A percentile compares a stretch with the other conserved stretches of the same genome.
Conservation (phyloP, 148 eudicot genomes). For the Camellia sinensis region DNA sequence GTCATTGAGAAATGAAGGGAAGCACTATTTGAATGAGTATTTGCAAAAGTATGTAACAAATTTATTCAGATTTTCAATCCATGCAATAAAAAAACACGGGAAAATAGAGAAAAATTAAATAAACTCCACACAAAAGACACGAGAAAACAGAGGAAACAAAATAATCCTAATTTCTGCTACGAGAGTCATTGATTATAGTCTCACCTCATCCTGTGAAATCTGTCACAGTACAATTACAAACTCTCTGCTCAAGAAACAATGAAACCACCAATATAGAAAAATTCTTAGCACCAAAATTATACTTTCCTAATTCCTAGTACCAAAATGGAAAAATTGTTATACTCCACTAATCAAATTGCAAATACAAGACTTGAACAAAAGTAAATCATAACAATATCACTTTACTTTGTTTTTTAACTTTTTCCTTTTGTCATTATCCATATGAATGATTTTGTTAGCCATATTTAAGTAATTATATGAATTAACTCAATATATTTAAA, state of each 20-base stretch:
- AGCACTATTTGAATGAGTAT: too few species aligned
- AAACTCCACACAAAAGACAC: background rate
- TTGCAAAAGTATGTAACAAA: too few species aligned
- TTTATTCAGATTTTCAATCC: too few species aligned
- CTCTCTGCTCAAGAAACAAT: background rate
- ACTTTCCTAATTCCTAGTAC: too few species aligned
- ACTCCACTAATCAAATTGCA: background rate
- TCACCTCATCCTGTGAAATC: background rate
- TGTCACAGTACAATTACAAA: background rate
- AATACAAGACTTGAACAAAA: background rate
- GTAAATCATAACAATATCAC: background rate
- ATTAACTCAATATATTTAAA: background rate
- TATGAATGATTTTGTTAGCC: background rate
- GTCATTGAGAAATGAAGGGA: too few species aligned
- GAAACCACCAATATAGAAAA: background rate
- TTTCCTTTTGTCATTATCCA: background rate
- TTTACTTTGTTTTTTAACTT: background rate
- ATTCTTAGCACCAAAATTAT: too few species aligned
- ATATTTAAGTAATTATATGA: background rate
- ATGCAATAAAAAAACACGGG: too few species aligned
- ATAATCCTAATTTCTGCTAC: background rate
- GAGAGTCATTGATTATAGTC: background rate
- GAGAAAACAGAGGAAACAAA: too few species aligned
- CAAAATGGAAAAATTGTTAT: too few species aligned
- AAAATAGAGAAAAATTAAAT: too few species aligned